Evolutionary conservation across 352 stramenopile genomes (phyloP).

Genomic region (Pythium angustatum): DNA sequence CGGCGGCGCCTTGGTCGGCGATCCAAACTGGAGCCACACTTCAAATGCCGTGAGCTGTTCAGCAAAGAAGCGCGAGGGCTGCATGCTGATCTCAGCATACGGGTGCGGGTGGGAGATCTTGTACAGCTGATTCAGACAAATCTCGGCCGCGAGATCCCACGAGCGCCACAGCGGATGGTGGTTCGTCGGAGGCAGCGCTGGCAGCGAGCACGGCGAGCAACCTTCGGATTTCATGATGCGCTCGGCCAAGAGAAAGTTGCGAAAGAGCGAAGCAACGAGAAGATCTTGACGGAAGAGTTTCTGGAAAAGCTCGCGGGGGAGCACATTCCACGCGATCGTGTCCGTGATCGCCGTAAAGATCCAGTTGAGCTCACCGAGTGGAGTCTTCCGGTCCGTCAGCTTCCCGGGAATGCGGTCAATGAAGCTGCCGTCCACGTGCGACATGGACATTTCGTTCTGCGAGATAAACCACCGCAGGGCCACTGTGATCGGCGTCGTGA

Average conservation of each 20-base stretch:
- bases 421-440: slow-evolving; percentile 78
- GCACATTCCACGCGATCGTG: slow-evolving; percentile 99
- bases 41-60: slow-evolving; percentile 99
- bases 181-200: slow-evolving; percentile 92
- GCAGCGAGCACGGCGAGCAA: slow-evolving; percentile 90
- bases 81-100: slow-evolving; percentile 67
- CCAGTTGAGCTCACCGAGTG: slow-evolving; percentile 99
- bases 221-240: slow-evolving; percentile 94
- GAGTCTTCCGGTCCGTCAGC: slow-evolving; percentile 92
- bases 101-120: slow-evolving; percentile 73
- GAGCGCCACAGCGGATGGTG: slow-evolving; percentile 98
- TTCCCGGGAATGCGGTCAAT: slow-evolving; percentile 92
- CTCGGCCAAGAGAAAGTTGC: slow-evolving; percentile 98
- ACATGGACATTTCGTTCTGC: slow-evolving; percentile 91
- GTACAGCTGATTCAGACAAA: slow-evolving; percentile 95
- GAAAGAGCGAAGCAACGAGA: slow-evolving; percentile 97
- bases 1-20: slow-evolving; percentile 86
- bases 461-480: slow-evolving; percentile 98
- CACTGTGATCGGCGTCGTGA: slow-evolving; percentile 99
- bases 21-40: slow-evolving; percentile 97
- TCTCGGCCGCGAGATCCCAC: slow-evolving; percentile 98
- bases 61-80: slow-evolving; percentile 96
- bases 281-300: slow-evolving; percentile 99
- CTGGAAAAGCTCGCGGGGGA: slow-evolving; percentile 96
- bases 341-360: slow-evolving; percentile 99